Percentiles rank a stretch among this genome's conserved stretches.
Conservation (phyloP, 345 rosid species). For the Microcos paniculata region DNA sequence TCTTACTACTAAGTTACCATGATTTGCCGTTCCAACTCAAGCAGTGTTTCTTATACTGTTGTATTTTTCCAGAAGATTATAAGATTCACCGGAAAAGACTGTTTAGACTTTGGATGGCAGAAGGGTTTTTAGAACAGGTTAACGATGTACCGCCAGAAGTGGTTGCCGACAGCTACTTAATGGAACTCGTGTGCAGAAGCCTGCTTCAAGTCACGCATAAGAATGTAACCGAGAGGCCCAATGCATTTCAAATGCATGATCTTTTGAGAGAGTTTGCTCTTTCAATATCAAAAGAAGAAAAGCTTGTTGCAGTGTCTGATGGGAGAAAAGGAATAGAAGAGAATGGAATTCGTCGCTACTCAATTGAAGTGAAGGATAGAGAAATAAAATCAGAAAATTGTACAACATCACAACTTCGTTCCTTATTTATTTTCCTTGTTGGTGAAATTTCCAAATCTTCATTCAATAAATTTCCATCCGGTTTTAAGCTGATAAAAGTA, state of each 20-base stretch:
- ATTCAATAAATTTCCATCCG: slow-evolving; percentile 9
- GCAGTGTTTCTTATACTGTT: slow-evolving; percentile 12
- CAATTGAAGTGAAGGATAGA: slow-evolving; percentile 23
- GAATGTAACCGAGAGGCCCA: slow-evolving; percentile 31
- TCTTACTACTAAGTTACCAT: slow-evolving; percentile 18
- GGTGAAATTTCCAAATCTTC: slow-evolving; percentile 10
- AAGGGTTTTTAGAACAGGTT: slow-evolving; percentile 27
- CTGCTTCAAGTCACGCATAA: slow-evolving; percentile 35
- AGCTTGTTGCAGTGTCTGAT: slow-evolving; percentile 24
- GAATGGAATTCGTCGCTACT: slow-evolving; percentile 22
- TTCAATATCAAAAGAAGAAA: slow-evolving; percentile 28
- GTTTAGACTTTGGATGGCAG: slow-evolving; percentile 19
- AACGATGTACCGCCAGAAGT: slow-evolving; percentile 24
- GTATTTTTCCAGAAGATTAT: slow-evolving; percentile 9
- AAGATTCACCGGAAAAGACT: background rate
- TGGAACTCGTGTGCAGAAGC: slow-evolving; percentile 36
- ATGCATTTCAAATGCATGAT: slow-evolving; percentile 39
- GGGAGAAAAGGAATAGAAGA: slow-evolving; percentile 3
- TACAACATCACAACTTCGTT: slow-evolving; percentile 18
- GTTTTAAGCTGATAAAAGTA: slow-evolving; percentile 27
- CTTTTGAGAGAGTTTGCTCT: slow-evolving; percentile 40
- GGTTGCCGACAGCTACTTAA: slow-evolving; percentile 34
- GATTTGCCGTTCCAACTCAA: background rate
- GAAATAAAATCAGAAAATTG: background rate
- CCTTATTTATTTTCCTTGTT: slow-evolving; percentile 30